Evolutionary conservation across 129 eudicot species (phyloP), one percentile per base, ranked within the genome.

Genomic region (Dittrichia graveolens): DNA sequence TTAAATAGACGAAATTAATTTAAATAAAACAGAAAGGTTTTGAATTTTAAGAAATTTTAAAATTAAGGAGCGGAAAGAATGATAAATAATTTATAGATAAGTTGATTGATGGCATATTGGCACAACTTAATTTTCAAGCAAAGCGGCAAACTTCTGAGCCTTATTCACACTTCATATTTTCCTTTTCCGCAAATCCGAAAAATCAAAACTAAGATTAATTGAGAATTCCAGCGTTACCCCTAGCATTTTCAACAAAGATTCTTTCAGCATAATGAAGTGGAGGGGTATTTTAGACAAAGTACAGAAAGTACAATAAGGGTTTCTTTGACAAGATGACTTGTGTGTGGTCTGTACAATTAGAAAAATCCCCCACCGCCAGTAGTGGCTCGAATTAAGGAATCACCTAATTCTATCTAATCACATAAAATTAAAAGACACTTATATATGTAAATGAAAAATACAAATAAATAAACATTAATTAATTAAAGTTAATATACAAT

Each of bases 71-170:
- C n/a, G n/a, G n/a, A n/a, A n/a, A n/a, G n/a, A n/a, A n/a, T n/a
- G n/a, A n/a, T n/a, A n/a, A n/a, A n/a, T n/a, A n/a, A n/a, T n/a
- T n/a, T n/a, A n/a, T n/a, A n/a, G n/a, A n/a, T n/a, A n/a, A n/a
- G n/a, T n/a, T n/a, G n/a, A n/a, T n/a, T n/a, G 31, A 24, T 24
- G 31, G 31, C 31, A 24, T 24, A 24, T 24, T 24, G 48, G 81
- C 87, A 78, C 86, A 83, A 79, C 91, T 85, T 85, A 79, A 69
- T 76, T 65, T 76, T 83, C 81, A 88, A 85, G 95, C 89, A 85
- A 88, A 83, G 86, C 69, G 81, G 92, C 83, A 76, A 78, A 81
- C 67, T 34, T 75, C 79, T 78, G 75, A 70, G 64, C 77, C 80
- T 59, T 52, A 62, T 70, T 75, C 82, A 74, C 77, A 60, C 72